Evolutionary conservation across 2,329 filamentous ascomycete species (phyloP).

Genomic region (Achaetomium macrosporum): DNA sequence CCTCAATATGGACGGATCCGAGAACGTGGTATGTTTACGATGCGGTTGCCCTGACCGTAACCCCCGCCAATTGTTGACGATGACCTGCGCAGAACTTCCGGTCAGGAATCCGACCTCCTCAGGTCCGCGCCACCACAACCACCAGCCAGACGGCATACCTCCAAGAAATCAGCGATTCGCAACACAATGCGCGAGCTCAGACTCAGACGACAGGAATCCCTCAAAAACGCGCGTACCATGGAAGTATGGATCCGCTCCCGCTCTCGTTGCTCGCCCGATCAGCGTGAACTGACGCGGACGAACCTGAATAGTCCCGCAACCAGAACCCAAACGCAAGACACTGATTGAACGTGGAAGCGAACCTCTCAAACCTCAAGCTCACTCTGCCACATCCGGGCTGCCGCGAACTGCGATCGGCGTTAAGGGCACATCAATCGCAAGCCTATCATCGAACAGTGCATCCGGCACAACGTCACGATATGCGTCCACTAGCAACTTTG

Average conservation of each 20-base stretch:
- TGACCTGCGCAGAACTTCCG: slow-evolving; percentile 17
- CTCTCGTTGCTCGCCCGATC: background rate
- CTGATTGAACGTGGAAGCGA: slow-evolving; percentile 51
- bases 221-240: slow-evolving; percentile 42
- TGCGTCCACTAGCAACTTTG: slow-evolving; percentile 44
- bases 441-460: slow-evolving; percentile 26
- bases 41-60: background rate
- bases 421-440: slow-evolving; percentile 35
- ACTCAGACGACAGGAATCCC: slow-evolving; percentile 38
- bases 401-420: slow-evolving; percentile 34
- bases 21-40: slow-evolving; percentile 30
- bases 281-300: slow-evolving; percentile 12
- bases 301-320: slow-evolving; percentile 40
- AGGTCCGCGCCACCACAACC: slow-evolving; percentile 6
- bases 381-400: slow-evolving; percentile 36
- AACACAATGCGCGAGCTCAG: slow-evolving; percentile 50
- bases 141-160: slow-evolving; percentile 29
- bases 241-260: slow-evolving; percentile 23
- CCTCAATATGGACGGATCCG: slow-evolving; percentile 32
- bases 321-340: slow-evolving; percentile 56
- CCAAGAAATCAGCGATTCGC: slow-evolving; percentile 54
- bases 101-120: slow-evolving; percentile 24
- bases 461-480: slow-evolving; percentile 36
- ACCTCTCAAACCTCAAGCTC: slow-evolving; percentile 36
- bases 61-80: slow-evolving; percentile 5